phyloP scores from a whole-genome alignment of 306 rosid species.

The Casuarina cunninghamiana region DNA sequence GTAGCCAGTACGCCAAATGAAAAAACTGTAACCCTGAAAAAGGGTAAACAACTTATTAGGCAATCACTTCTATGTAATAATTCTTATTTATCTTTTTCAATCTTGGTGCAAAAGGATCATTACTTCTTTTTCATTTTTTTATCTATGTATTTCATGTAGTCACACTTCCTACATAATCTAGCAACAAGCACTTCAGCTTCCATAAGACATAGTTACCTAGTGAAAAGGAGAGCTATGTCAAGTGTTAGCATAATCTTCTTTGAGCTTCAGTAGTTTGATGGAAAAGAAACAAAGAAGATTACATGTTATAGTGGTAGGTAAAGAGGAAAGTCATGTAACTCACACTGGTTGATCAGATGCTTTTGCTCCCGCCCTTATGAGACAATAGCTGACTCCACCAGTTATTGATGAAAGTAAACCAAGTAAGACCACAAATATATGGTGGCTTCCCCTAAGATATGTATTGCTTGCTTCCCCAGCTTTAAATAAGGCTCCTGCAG shows the following conservation, averaged over 20 bases:
- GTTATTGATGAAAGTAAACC: conserved; percentile 65
- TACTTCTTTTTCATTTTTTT: not conserved
- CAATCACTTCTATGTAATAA: not conserved
- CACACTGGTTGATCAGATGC: conserved; percentile 84
- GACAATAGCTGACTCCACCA: conserved; percentile 75
- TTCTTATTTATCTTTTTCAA: not conserved
- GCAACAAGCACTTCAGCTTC: not conserved
- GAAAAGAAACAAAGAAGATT: not conserved
- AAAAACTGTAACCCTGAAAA: conserved; percentile 67
- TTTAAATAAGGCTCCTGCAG: conserved; percentile 55
- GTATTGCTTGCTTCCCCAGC: conserved; percentile 42
- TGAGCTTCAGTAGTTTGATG: not conserved
- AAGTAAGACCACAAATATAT: conserved; percentile 44
- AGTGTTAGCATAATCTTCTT: not conserved
- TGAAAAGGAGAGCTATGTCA: not conserved
- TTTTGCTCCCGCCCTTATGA: conserved; percentile 73
- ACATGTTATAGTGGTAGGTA: not conserved
- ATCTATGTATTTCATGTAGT: not conserved
- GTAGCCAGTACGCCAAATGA: conserved; percentile 64
- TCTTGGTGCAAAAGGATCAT: not conserved
- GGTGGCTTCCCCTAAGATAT: conserved; percentile 37
- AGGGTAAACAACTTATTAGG: conserved; percentile 7
- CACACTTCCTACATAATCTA: not conserved
- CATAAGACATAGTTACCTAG: not conserved
- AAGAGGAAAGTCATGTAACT: conserved; percentile 26